Evolutionary conservation across 345 rosid genomes (phyloP), one percentile per base, ranked within the genome.

Genomic region (Eutrema yunnanense): DNA sequence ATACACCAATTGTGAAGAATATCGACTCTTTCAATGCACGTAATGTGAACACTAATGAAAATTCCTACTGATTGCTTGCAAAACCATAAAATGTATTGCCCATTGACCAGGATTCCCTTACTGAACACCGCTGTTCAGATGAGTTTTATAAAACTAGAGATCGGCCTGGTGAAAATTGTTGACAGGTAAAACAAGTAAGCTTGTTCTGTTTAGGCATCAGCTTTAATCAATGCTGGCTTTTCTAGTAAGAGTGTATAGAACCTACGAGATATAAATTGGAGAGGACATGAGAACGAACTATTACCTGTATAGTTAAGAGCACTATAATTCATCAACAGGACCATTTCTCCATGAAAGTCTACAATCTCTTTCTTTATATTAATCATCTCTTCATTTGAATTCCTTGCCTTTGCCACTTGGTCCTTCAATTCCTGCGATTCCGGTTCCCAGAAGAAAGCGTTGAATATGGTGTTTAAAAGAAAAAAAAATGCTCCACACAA

Each of bases 281-380:
- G 57, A n/a, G 14, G 16, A 3, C 1, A 59, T 14, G 55, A 53
- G 38, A 26, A 41, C 49, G 37, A 48, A 53, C 37, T 14, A 8
- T 6, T 78, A 93, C 98, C 97, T 75, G 97, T 95, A 57, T 92
- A 92, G 80, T 95, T 92, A 53, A 95, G 96, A 72, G 97, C 92
- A 72, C 99, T 95, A 29, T 95, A 95, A 69, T 92, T 95, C 86
- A 89, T 93, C 75, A 95, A 81, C 56, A 95, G 55, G 52, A 95
- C 96, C 99, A 95, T 95, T 82, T 95, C 99, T 43, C 99, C 97
- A 48, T 92, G 97, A 66, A 95, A 88, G 49, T 88, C 96, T 8
- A 90, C 93, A 69, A 95, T 92, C 80, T 95, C 93, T 80, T 84
- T 92, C 75, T 87, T 73, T 55, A 87, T 86, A 73, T 77, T 85